Evolutionary conservation across 495 filamentous ascomycete genomes (phyloP).

Genomic region (Astrothelium subdiscretum): DNA sequence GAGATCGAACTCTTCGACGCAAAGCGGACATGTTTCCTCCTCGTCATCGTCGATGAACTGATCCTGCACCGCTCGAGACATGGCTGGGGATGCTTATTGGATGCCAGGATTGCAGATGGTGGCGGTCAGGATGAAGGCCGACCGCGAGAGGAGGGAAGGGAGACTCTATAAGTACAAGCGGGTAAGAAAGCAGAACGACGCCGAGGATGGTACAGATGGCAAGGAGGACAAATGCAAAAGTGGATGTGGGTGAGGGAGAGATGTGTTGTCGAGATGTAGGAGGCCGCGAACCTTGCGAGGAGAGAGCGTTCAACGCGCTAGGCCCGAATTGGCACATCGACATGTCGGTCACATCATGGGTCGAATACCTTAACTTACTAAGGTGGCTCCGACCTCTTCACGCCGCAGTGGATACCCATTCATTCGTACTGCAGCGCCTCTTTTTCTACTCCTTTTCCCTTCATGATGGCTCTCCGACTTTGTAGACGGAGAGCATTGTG

Average conservation of each 20-base stretch:
- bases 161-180: conserved; percentile 5
- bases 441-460: conserved; percentile 2
- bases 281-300: neutral
- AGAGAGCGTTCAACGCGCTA: conserved; percentile 2
- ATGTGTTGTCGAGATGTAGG: neutral
- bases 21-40: conserved; percentile 68
- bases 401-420: too few species aligned
- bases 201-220: neutral
- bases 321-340: neutral
- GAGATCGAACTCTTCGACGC: conserved; percentile 97
- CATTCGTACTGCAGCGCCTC: neutral
- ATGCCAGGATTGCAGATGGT: conserved; percentile 7
- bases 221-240: neutral
- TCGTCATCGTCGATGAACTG: conserved; percentile 97
- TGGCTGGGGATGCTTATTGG: conserved; percentile 13
- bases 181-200: neutral
- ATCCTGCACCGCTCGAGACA: conserved; percentile 73
- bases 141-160: conserved; percentile 14
- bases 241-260: neutral
- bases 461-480: conserved; percentile 22
- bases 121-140: conserved; percentile 15
- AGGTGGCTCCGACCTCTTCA: neutral
- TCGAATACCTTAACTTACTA: too few species aligned
- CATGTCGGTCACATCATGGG: too few species aligned
- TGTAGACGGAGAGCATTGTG: conserved; percentile 17